Evolutionary conservation across 208 protist genomes (phyloP), one percentile per base, ranked within the genome.

Genomic region (Trypanosoma vivax): DNA sequence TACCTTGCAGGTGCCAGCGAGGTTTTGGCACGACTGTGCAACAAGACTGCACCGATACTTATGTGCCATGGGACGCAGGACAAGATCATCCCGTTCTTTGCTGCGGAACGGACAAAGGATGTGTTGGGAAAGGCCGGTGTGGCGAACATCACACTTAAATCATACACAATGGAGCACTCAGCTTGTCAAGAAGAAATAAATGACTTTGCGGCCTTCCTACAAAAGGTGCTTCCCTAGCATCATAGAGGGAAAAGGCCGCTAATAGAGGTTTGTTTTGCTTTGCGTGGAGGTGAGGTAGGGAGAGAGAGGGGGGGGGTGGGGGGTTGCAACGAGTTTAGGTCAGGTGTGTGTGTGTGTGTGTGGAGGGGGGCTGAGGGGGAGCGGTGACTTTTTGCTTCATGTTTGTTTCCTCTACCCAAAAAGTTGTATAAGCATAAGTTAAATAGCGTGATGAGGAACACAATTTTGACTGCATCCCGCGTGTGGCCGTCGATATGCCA

Each of bases 161-260:
- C 70, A 54, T 96, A 92, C 69, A 53, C 71, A 64, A 93, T 95
- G 85, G 63, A 71, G 50, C 89, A 95, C 79, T 79, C 70, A 3
- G 61, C 70, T 16, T 35, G 71, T 23, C 76, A 65, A 16, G 37
- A 88, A 38, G 89, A 95, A 62, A 72, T 95, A 10, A 49, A 87
- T 19, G 79, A 88, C 41, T 37, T 95, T 24, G 54, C 31, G 28
- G 37, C 19, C 4, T 94, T 91, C 33, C 45, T 96, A 21, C 24
- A 53, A 29, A 37, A 59, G 5, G 73, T 83, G 31, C 61, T 92
- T 31, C 79, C 83, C 29, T 4, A 52, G 2, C 5, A 41, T n/a
- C n/a, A n/a, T n/a, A n/a, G n/a, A n/a, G n/a, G n/a, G n/a, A n/a
- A n/a, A n/a, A n/a, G n/a, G n/a, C n/a, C n/a, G n/a, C n/a, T n/a